Evolutionary conservation across 306 rosid genomes (phyloP).

Genomic region (Trichosanthes cucumerina): DNA sequence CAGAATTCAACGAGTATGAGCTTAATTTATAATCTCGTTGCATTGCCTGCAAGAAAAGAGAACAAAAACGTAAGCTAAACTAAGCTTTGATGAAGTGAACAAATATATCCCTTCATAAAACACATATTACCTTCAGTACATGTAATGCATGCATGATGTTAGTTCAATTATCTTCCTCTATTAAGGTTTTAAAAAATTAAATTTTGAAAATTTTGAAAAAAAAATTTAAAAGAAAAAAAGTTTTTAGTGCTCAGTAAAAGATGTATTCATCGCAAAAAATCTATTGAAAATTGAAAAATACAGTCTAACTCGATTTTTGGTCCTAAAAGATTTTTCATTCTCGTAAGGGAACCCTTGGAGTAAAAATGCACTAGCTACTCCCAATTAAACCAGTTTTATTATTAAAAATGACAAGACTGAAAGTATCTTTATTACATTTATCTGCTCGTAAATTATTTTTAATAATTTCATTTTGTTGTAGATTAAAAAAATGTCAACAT

Average conservation of each 20-base stretch:
- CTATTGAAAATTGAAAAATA: neutral
- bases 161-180: neutral
- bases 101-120: neutral
- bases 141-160: neutral
- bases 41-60: conserved; percentile 41
- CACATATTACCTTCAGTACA: neutral
- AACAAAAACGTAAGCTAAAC: neutral
- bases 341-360: neutral
- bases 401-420: neutral
- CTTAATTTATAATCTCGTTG: conserved; percentile 92
- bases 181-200: neutral
- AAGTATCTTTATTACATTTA: neutral
- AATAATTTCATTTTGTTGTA: neutral
- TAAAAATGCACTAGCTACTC: neutral
- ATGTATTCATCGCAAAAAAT: neutral
- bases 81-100: neutral
- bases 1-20: conserved; percentile 93
- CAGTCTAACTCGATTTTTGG: neutral
- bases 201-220: too few species aligned
- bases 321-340: neutral
- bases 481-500: neutral
- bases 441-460: neutral
- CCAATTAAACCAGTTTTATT: neutral
- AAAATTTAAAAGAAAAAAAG: too few species aligned
- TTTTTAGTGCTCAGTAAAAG: neutral